phyloP scores from a whole-genome alignment of 192 early-diverging fungal genomes.

The Globomyces pollinis-pini region DNA sequence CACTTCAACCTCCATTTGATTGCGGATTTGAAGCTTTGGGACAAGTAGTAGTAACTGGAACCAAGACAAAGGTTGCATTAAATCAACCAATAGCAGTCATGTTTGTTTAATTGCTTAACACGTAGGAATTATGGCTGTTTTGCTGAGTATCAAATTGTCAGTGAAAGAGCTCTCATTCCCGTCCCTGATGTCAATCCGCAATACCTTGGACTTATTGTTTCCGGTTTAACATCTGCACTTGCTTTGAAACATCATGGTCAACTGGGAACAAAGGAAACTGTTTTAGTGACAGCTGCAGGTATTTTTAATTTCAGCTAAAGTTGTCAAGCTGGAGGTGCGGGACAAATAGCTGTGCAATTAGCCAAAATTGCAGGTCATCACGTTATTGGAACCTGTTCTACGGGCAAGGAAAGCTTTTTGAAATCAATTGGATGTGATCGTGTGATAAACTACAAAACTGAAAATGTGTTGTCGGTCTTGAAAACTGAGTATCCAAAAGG shows the following conservation, averaged over 20 bases:
- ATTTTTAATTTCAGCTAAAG: too few relatives aligned
- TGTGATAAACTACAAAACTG: slow-evolving; percentile 53
- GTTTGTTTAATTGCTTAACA: background rate
- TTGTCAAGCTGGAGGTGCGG: slow-evolving; percentile 54
- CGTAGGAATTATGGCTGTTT: slow-evolving; percentile 37
- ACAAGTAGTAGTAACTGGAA: slow-evolving; percentile 40
- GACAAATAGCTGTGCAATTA: slow-evolving; percentile 54
- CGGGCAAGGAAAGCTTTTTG: slow-evolving; percentile 43
- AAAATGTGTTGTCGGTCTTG: slow-evolving; percentile 38
- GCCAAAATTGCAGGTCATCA: slow-evolving; percentile 51
- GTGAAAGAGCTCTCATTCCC: slow-evolving; percentile 13
- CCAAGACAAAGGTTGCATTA: slow-evolving; percentile 18
- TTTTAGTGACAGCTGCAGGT: slow-evolving; percentile 53
- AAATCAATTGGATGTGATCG: slow-evolving; percentile 47
- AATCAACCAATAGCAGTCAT: slow-evolving; percentile 30
- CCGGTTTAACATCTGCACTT: slow-evolving; percentile 47
- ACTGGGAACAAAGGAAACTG: slow-evolving; percentile 40
- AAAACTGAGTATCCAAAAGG: slow-evolving; percentile 48
- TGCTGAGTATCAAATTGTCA: slow-evolving; percentile 37
- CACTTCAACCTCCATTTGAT: slow-evolving; percentile 49
- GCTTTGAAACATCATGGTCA: slow-evolving; percentile 39
- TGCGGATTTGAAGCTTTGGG: slow-evolving; percentile 51
- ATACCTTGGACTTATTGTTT: slow-evolving; percentile 37
- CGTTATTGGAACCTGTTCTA: slow-evolving; percentile 53
- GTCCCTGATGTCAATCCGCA: slow-evolving; percentile 10